These are phyloP conservation scores for Penicillium longicatenatum DNA, from an alignment of 495 filamentous ascomycete genomes.

Conservation along the genomic window DNA sequence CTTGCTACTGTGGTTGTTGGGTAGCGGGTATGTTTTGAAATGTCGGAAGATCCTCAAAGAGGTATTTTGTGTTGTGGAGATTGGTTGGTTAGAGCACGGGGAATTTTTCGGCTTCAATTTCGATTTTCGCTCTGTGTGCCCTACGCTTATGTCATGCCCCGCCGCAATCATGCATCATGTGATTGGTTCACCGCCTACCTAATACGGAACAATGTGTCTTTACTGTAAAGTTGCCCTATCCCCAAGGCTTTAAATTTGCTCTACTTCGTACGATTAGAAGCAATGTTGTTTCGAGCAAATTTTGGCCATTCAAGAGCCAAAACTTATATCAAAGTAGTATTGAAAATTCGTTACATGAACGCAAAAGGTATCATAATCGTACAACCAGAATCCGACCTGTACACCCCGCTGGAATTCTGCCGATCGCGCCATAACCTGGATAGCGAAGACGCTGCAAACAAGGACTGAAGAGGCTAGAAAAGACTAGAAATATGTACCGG, in stretches of 20 bases:
- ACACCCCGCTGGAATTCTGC: constrained; percentile 32
- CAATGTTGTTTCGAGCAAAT: not conserved
- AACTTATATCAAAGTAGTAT: constrained; percentile 23
- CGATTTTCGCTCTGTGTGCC: constrained; percentile 44
- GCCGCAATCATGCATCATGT: not conserved
- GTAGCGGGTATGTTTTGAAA: constrained; percentile 34
- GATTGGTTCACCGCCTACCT: not conserved
- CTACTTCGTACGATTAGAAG: not conserved
- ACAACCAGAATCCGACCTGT: constrained; percentile 46
- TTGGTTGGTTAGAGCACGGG: constrained; percentile 26
- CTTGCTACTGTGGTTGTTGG: constrained; percentile 24
- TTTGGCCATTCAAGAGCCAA: constrained; percentile 6
- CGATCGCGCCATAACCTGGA: constrained; percentile 23
- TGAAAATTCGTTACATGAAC: constrained; percentile 35
- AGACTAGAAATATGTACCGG: constrained; percentile 52
- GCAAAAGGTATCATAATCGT: constrained; percentile 55
- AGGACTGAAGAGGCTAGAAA: constrained; percentile 15
- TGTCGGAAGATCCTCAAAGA: constrained; percentile 70
- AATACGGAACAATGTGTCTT: not conserved
- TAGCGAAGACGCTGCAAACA: constrained; percentile 31
- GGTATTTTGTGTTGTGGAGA: constrained; percentile 33
- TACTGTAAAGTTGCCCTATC: not conserved
- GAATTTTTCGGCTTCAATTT: constrained; percentile 30
- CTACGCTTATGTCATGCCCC: constrained; percentile 38
- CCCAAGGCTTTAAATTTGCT: not conserved